These are phyloP conservation scores for Bondarzewia mesenterica DNA, from an alignment of 1,284 basidiomycete genomes.

Conservation along the genomic window DNA sequence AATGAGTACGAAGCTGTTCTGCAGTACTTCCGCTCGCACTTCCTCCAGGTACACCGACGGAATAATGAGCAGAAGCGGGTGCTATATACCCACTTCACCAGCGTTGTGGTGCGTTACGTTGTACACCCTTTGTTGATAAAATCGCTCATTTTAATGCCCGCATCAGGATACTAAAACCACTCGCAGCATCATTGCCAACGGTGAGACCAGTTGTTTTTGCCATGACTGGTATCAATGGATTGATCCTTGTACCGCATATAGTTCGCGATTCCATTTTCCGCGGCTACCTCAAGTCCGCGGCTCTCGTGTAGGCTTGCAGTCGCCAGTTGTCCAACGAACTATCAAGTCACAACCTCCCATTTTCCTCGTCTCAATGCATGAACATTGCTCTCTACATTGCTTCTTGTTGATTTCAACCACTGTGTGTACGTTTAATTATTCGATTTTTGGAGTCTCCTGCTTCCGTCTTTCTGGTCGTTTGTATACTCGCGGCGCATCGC, in stretches of 20 bases:
- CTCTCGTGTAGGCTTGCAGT: slow-evolving; percentile 39
- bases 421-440: no score
- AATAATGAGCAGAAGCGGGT: slow-evolving; percentile 74
- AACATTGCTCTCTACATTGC: neutral
- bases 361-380: neutral
- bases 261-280: slow-evolving; percentile 69
- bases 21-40: slow-evolving; percentile 77
- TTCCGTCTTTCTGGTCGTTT: neutral
- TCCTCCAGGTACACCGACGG: slow-evolving; percentile 69
- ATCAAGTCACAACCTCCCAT: no score
- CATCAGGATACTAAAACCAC: slow-evolving; percentile 71
- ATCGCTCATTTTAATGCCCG: slow-evolving; percentile 6
- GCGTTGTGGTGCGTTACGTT: slow-evolving; percentile 53
- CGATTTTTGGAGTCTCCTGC: no score
- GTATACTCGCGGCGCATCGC: neutral
- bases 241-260: slow-evolving; percentile 20
- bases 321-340: no score
- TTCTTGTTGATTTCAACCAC: no score
- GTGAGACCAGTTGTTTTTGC: slow-evolving; percentile 27
- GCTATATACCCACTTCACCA: slow-evolving; percentile 73
- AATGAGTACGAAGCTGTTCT: slow-evolving; percentile 76
- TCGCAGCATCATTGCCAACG: slow-evolving; percentile 73
- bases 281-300: slow-evolving; percentile 63
- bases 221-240: neutral
- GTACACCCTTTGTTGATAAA: neutral